These are phyloP conservation scores for Zymoseptoria tritici DNA, from an alignment of 2,329 filamentous ascomycete species.

Conservation along the genomic window DNA sequence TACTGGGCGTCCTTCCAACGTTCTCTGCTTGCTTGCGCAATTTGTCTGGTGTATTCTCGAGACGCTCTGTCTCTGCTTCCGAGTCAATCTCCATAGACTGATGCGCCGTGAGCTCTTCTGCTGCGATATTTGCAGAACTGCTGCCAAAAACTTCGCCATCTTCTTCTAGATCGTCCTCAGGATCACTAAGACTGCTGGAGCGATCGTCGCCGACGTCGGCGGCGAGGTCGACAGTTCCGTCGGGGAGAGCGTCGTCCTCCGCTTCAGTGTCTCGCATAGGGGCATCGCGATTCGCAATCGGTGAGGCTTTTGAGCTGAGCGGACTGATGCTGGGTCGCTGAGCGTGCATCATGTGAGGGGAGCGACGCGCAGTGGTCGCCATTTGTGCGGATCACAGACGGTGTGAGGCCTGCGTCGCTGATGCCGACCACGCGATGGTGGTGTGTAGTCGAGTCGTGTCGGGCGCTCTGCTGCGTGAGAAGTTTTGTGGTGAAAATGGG, in stretches of 20 bases:
- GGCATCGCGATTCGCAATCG: slow-evolving; percentile 16
- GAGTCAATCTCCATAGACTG: slow-evolving; percentile 51
- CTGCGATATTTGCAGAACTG: slow-evolving; percentile 1
- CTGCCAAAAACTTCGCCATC: slow-evolving; percentile 19
- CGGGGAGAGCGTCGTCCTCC: neutral
- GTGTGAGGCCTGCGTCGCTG: neutral
- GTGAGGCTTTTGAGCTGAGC: slow-evolving; percentile 27
- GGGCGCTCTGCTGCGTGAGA: neutral
- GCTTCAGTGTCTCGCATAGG: slow-evolving; percentile 2
- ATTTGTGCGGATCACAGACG: neutral
- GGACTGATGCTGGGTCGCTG: slow-evolving; percentile 27
- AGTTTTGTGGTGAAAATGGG: neutral
- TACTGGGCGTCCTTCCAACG: slow-evolving; percentile 67
- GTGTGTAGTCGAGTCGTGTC: neutral
- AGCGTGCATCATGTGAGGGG: slow-evolving; percentile 16
- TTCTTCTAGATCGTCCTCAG: slow-evolving; percentile 61
- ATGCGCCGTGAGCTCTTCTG: slow-evolving; percentile 13
- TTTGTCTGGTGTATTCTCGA: slow-evolving; percentile 59
- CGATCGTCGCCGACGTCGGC: slow-evolving; percentile 36
- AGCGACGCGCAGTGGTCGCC: neutral
- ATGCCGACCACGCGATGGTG: neutral
- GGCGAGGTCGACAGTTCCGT: slow-evolving; percentile 11
- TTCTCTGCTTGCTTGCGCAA: slow-evolving; percentile 28
- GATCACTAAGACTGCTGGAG: slow-evolving; percentile 88
- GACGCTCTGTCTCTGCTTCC: slow-evolving; percentile 88